Percentiles rank a stretch among this genome's conserved stretches.
Conservation (phyloP, 768 basidiomycete genomes). For the Boletus rex-veris region DNA sequence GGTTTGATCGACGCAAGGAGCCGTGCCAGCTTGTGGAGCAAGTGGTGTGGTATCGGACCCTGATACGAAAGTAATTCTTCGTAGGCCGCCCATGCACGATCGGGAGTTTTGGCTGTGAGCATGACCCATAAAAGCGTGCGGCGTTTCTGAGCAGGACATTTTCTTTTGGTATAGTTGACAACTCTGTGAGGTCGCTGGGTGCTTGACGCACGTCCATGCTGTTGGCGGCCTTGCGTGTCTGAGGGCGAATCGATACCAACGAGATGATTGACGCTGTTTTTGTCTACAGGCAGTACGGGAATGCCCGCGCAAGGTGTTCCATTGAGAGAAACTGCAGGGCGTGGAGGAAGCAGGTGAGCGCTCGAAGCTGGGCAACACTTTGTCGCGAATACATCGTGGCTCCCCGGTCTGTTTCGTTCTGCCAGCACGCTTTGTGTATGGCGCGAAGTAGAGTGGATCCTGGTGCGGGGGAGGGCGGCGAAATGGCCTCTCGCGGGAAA, state of each 20-base stretch:
- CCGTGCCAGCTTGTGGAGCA: slow-evolving; percentile 60
- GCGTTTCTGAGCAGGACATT: slow-evolving; percentile 18
- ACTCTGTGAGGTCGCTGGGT: background rate
- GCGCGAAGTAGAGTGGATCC: slow-evolving; percentile 3
- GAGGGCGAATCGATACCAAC: slow-evolving; percentile 5
- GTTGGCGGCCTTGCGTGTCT: slow-evolving; percentile 7
- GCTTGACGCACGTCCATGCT: background rate
- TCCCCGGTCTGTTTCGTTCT: slow-evolving; percentile 1
- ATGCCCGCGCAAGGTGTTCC: background rate
- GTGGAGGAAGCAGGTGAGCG: background rate
- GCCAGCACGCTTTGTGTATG: background rate
- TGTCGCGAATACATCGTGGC: background rate
- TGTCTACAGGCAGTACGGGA: background rate
- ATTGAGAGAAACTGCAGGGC: background rate
- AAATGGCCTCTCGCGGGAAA: slow-evolving; percentile 9
- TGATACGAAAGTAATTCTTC: slow-evolving; percentile 28
- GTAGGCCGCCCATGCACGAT: slow-evolving; percentile 46
- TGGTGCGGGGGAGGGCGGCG: slow-evolving; percentile 2
- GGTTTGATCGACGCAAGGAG: slow-evolving; percentile 53
- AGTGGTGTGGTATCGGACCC: slow-evolving; percentile 30
- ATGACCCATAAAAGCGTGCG: slow-evolving; percentile 31
- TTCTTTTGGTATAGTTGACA: slow-evolving; percentile 8
- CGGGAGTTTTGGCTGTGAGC: slow-evolving; percentile 30
- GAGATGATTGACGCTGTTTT: slow-evolving; percentile 1
- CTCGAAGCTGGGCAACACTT: background rate